Percentiles rank a stretch among this genome's conserved stretches.
These are phyloP conservation scores for Staphylotrichum longicolle DNA, from an alignment of 495 filamentous ascomycete species.

Conservation along the genomic window DNA sequence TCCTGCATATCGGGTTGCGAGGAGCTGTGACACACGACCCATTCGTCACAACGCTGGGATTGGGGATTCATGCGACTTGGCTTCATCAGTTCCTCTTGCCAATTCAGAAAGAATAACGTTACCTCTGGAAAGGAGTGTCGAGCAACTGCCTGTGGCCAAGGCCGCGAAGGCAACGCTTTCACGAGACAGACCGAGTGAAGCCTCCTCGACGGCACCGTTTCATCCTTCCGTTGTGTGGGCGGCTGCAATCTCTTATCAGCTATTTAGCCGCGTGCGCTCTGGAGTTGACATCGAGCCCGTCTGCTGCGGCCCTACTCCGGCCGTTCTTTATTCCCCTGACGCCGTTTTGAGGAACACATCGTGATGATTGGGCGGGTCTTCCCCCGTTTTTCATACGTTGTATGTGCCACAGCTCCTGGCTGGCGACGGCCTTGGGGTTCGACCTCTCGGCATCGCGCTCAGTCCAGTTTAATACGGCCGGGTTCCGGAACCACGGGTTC, in stretches of 20 bases:
- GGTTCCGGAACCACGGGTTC: conserved; percentile 12
- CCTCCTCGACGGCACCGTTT: conserved; percentile 8
- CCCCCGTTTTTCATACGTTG: neutral
- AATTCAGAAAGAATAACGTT: too few relatives aligned
- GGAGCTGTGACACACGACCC: too few relatives aligned
- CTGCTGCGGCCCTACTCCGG: conserved; percentile 38
- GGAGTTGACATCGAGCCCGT: conserved; percentile 13
- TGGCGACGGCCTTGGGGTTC: too few relatives aligned
- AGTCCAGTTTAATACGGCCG: conserved; percentile 2
- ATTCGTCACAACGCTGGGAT: too few relatives aligned
- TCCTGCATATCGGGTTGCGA: too few relatives aligned
- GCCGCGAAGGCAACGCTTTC: too few relatives aligned
- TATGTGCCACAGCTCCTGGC: too few relatives aligned
- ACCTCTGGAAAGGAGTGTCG: too few relatives aligned
- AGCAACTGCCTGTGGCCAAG: too few relatives aligned
- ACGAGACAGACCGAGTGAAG: neutral
- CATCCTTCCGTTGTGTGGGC: neutral
- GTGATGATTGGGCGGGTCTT: conserved; percentile 11
- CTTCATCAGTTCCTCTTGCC: too few relatives aligned
- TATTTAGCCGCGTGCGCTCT: conserved; percentile 29
- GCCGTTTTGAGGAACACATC: conserved; percentile 6
- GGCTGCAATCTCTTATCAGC: conserved; percentile 6
- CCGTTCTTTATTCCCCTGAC: conserved; percentile 25
- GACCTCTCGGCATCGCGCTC: too few relatives aligned
- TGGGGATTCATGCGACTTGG: too few relatives aligned